Percentiles rank a stretch among this genome's conserved stretches.
Evolutionary conservation across 371 early-diverging fungal genomes (phyloP).

Genomic region (Dipsacomyces acuminosporus): DNA sequence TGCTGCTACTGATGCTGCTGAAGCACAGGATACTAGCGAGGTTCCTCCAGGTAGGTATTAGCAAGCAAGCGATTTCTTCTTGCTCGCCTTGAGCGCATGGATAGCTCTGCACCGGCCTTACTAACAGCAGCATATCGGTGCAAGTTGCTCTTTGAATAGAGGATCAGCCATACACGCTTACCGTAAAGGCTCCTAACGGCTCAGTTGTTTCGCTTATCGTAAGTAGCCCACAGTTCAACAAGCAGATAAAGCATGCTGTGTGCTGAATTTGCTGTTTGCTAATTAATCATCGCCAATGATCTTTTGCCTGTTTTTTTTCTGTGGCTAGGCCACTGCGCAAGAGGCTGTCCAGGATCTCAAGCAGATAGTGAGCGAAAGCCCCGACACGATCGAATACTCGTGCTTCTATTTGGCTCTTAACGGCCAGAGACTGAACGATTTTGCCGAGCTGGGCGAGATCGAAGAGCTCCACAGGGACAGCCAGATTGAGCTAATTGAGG

Average conservation of each 20-base stretch:
- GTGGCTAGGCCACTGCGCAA: conserved; percentile 55
- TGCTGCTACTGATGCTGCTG: too few relatives aligned
- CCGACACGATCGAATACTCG: conserved; percentile 78
- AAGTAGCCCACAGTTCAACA: conserved; percentile 27
- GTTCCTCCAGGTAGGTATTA: too few relatives aligned
- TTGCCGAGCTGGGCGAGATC: conserved; percentile 67
- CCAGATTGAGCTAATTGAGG: conserved; percentile 67
- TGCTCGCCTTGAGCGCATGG: too few relatives aligned
- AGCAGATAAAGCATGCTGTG: neutral
- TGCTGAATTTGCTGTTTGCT: neutral
- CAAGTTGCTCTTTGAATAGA: too few relatives aligned
- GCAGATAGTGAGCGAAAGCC: conserved; percentile 79
- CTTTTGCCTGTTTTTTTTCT: neutral
- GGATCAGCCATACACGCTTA: conserved; percentile 57
- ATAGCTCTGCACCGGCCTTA: too few relatives aligned
- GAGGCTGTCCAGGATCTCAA: conserved; percentile 83
- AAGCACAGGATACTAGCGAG: too few relatives aligned
- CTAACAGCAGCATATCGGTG: too few relatives aligned
- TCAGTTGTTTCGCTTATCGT: conserved; percentile 54
- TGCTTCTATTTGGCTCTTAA: conserved; percentile 81
- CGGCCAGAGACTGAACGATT: conserved; percentile 65
- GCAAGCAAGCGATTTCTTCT: too few relatives aligned
- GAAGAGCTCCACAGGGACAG: conserved; percentile 67
- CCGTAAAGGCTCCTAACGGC: conserved; percentile 55
- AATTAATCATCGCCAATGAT: neutral